Evolutionary conservation across 2,329 filamentous ascomycete genomes (phyloP).

Genomic region (Alternaria ethzedia): DNA sequence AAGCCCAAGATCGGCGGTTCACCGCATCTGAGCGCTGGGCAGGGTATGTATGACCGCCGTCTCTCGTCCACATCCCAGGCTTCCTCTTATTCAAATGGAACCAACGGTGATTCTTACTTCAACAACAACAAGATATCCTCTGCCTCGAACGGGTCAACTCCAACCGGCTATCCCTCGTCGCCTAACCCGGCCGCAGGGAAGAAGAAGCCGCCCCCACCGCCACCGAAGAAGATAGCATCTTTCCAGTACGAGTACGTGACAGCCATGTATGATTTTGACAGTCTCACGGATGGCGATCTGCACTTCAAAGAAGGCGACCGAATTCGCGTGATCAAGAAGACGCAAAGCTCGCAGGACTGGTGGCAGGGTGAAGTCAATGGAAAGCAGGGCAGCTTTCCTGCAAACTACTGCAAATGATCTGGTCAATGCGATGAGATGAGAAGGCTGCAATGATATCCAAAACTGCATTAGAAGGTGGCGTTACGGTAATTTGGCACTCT

Average conservation of each 20-base stretch:
- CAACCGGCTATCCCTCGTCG: constrained; percentile 32
- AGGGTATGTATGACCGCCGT: constrained; percentile 37
- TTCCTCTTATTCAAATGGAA: constrained; percentile 38
- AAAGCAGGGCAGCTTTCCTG: constrained; percentile 74
- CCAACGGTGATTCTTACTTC: constrained; percentile 45
- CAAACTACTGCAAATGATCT: constrained; percentile 73
- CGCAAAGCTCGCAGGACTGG: constrained; percentile 82
- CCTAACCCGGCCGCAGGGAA: constrained; percentile 59
- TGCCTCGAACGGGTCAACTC: constrained; percentile 41
- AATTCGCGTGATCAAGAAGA: constrained; percentile 80
- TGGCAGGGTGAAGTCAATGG: constrained; percentile 82
- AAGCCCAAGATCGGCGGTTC: constrained; percentile 45
- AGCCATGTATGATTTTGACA: constrained; percentile 77
- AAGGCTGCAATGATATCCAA: constrained; percentile 23
- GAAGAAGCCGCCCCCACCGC: constrained; percentile 78
- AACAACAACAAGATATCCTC: constrained; percentile 53
- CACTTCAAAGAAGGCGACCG: constrained; percentile 77
- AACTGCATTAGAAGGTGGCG: constrained; percentile 32
- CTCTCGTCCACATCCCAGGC: constrained; percentile 41
- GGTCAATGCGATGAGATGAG: background rate
- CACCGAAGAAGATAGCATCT: constrained; percentile 63
- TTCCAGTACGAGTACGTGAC: constrained; percentile 66
- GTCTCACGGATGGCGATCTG: constrained; percentile 73
- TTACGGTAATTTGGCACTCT: constrained; percentile 1
- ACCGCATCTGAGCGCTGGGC: constrained; percentile 41